Conservation (phyloP, 768 basidiomycete genomes). For the Lentinula sp. region DNA sequence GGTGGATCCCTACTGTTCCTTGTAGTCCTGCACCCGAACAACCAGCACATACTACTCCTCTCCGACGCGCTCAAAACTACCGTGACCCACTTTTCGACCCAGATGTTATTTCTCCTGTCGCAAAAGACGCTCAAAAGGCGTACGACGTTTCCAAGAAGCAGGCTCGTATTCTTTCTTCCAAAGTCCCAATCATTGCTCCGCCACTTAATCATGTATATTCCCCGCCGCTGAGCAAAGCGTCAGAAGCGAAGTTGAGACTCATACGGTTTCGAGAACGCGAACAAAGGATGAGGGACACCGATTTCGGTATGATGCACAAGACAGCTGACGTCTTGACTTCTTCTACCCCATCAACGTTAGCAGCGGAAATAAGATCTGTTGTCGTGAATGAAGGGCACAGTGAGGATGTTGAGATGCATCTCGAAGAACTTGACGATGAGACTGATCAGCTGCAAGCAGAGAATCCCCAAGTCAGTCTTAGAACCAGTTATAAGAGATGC, state of each 20-base stretch:
- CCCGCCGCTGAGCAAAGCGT: constrained; percentile 29
- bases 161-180: background rate
- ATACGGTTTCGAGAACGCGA: constrained; percentile 36
- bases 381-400: background rate
- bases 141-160: background rate
- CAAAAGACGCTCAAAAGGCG: background rate
- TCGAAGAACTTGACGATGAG: constrained; percentile 6
- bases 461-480: background rate
- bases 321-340: too few species aligned
- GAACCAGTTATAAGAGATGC: background rate
- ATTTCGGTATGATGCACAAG: constrained; percentile 14
- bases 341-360: background rate
- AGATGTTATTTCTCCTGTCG: background rate
- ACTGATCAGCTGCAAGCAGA: constrained; percentile 11
- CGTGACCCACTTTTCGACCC: background rate
- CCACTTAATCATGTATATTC: constrained; percentile 29
- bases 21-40: constrained; percentile 3
- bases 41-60: background rate
- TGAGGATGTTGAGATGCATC: background rate
- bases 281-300: constrained; percentile 24
- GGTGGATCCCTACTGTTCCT: constrained; percentile 2
- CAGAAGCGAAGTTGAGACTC: constrained; percentile 38
- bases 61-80: background rate
- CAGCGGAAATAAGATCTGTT: background rate
- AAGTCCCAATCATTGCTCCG: constrained; percentile 52